Evolutionary conservation across 2,329 filamentous ascomycete species (phyloP).

Genomic region (Camillea tinctor): DNA sequence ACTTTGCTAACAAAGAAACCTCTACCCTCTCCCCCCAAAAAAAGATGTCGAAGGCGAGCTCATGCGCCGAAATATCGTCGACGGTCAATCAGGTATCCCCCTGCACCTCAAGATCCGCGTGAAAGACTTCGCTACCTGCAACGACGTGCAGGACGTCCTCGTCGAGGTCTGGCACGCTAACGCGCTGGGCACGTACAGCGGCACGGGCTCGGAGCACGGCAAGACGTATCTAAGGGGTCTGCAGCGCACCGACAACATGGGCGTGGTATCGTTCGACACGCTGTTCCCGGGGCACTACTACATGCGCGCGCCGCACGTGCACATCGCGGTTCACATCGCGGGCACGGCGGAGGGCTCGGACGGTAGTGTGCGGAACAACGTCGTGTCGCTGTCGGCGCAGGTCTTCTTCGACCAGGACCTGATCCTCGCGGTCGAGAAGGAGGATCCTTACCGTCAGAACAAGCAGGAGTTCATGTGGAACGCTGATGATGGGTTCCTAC

Average conservation of each 20-base stretch:
- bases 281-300: constrained; percentile 14
- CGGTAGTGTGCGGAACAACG: neutral
- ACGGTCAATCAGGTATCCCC: constrained; percentile 5
- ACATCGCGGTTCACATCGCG: constrained; percentile 8
- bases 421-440: neutral
- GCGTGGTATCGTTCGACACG: constrained; percentile 10
- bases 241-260: constrained; percentile 8
- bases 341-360: neutral
- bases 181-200: constrained; percentile 10
- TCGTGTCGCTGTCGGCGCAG: constrained; percentile 1
- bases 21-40: neutral
- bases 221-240: constrained; percentile 13
- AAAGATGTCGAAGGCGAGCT: constrained; percentile 13
- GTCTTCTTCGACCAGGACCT: constrained; percentile 13
- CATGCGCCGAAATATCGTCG: constrained; percentile 7
- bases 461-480: constrained; percentile 8
- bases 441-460: constrained; percentile 6
- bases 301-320: constrained; percentile 11
- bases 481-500: constrained; percentile 1
- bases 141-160: neutral
- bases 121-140: constrained; percentile 11
- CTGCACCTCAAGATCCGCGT: constrained; percentile 9
- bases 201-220: neutral
- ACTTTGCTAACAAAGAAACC: too few species aligned
- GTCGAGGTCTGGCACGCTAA: constrained; percentile 15